Conservation (phyloP, 1,284 basidiomycete species). For the Porodaedalea pini region DNA sequence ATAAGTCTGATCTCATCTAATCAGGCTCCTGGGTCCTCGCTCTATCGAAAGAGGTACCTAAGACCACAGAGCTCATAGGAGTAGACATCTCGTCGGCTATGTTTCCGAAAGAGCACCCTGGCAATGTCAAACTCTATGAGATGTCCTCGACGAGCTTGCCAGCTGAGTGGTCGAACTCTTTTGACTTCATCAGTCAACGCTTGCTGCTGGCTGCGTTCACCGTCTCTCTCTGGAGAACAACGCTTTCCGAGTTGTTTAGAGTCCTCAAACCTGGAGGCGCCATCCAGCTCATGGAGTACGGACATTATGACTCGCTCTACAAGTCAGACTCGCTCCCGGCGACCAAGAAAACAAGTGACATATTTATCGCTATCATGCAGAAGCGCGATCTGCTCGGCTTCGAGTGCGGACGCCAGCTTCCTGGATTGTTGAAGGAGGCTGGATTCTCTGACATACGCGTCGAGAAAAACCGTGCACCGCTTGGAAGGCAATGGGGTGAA, state of each 20-base stretch:
- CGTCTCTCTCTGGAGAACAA: constrained; percentile 23
- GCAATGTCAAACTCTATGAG: constrained; percentile 25
- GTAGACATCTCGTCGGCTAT: constrained; percentile 6
- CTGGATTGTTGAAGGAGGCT: neutral
- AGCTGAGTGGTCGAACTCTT: constrained; percentile 25
- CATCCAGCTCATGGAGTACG: constrained; percentile 28
- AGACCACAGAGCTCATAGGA: constrained; percentile 2
- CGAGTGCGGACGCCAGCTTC: neutral
- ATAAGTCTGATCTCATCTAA: too few species aligned
- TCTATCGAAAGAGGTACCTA: constrained; percentile 1
- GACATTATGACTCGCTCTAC: neutral
- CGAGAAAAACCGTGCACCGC: too few species aligned
- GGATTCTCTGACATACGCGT: constrained; percentile 5
- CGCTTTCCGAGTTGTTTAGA: constrained; percentile 28
- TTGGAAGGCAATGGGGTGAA: too few species aligned
- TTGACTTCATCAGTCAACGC: constrained; percentile 30
- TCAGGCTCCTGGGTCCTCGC: constrained; percentile 12
- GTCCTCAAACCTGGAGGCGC: constrained; percentile 30
- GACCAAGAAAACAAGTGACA: neutral
- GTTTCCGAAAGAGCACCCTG: constrained; percentile 12
- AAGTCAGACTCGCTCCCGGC: neutral
- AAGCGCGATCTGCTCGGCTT: constrained; percentile 1
- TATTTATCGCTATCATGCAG: neutral
- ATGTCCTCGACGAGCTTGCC: constrained; percentile 26
- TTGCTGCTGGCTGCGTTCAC: constrained; percentile 27